phyloP scores from a whole-genome alignment of 2,329 filamentous ascomycete genomes.

The Diplodia corticola region DNA sequence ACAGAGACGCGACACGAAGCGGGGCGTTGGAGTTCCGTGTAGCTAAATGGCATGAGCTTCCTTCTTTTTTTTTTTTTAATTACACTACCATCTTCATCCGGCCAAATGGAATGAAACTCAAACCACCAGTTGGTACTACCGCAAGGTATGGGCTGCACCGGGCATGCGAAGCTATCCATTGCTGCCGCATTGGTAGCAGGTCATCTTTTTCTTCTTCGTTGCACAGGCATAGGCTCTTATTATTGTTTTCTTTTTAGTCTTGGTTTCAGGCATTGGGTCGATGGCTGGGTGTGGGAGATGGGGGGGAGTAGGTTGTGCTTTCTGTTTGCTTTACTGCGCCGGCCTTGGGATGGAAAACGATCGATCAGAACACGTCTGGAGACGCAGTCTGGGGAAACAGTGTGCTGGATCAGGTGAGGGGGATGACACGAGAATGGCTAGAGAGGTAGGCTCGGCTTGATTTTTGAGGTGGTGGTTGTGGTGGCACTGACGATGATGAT shows the following conservation, averaged over 20 bases:
- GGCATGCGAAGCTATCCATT: background rate
- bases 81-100: background rate
- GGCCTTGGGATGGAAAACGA: background rate
- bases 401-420: background rate
- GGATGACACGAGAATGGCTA: background rate
- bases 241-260: background rate
- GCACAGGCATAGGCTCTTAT: background rate
- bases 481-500: slow-evolving; percentile 9
- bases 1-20: slow-evolving; percentile 10
- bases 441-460: background rate
- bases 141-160: background rate
- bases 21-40: slow-evolving; percentile 7
- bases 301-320: background rate
- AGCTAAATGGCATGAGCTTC: background rate
- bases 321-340: background rate
- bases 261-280: background rate
- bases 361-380: background rate
- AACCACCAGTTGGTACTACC: background rate
- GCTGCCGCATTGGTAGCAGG: background rate
- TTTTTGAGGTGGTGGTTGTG: background rate
- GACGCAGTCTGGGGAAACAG: background rate
- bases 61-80: background rate
- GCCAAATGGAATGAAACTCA: background rate
- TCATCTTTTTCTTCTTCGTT: background rate
- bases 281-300: background rate